These are phyloP conservation scores for Pittosporum tobira DNA, from an alignment of 129 eudicot species.

Conservation along the genomic window DNA sequence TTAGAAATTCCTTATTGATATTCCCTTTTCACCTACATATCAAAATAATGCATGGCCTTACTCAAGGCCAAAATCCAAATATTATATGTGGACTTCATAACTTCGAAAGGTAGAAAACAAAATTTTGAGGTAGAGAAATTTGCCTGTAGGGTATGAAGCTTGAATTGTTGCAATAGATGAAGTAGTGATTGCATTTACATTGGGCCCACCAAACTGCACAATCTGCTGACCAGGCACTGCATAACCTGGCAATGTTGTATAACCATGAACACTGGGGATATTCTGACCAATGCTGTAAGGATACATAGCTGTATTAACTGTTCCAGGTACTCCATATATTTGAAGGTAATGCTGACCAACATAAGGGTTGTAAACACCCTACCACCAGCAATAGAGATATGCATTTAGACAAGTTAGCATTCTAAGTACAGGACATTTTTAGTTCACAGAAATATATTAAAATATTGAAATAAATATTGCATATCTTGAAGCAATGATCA, in stretches of 20 bases:
- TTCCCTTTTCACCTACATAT: neutral
- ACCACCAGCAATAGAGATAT: conserved; percentile 3
- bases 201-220: conserved; percentile 64
- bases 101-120: neutral
- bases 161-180: conserved; percentile 67
- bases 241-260: conserved; percentile 57
- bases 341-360: conserved; percentile 84
- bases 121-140: neutral
- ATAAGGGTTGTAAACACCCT: conserved; percentile 82
- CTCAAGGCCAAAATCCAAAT: neutral
- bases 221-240: conserved; percentile 71
- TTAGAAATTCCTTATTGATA: neutral
- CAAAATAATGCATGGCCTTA: neutral
- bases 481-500: conserved; percentile 3
- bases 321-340: conserved; percentile 70
- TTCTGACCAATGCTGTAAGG: conserved; percentile 72
- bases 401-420: conserved; percentile 1
- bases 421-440: neutral
- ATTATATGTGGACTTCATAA: neutral
- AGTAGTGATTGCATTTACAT: conserved; percentile 52
- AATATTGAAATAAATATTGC: neutral
- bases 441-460: neutral
- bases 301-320: conserved; percentile 52
- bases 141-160: conserved; percentile 61
- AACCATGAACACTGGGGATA: conserved; percentile 50